Percentiles rank a stretch among this genome's conserved stretches.
phyloP scores from a whole-genome alignment of 129 eudicot species.

The Pseudognaphalium luteoalbum region DNA sequence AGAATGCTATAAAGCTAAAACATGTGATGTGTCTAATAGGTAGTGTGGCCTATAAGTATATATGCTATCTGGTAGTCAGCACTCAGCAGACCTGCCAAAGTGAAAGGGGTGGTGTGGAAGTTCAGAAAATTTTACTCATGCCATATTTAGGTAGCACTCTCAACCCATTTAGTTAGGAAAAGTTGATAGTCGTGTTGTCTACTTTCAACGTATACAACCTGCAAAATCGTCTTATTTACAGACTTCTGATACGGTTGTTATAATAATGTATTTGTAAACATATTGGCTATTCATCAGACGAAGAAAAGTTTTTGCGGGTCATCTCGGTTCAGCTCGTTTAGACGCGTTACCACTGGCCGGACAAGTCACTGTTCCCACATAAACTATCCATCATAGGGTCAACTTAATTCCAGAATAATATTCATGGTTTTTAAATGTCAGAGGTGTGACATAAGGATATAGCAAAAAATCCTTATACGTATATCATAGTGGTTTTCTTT shows the following conservation, averaged over 20 bases:
- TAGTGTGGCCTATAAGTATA: not conserved
- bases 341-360: not conserved
- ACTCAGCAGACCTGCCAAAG: conserved; percentile 20
- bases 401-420: not conserved
- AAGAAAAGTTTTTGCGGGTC: not conserved
- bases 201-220: not conserved
- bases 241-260: not conserved
- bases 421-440: not conserved
- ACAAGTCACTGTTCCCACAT: not conserved
- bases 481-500: conserved; percentile 1
- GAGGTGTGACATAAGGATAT: not conserved
- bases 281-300: not conserved
- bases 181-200: not conserved
- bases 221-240: not conserved
- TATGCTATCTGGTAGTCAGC: conserved; percentile 8
- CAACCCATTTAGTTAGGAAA: not conserved
- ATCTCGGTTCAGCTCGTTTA: not conserved
- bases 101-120: conserved; percentile 12
- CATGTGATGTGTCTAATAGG: not conserved
- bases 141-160: not conserved
- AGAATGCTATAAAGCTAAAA: conserved; percentile 15
- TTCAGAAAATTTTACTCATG: not conserved
- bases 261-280: not conserved
- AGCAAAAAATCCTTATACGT: not conserved
- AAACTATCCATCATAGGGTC: not conserved